Evolutionary conservation across 2,329 filamentous ascomycete genomes (phyloP).

Genomic region (Xylaria sp.): DNA sequence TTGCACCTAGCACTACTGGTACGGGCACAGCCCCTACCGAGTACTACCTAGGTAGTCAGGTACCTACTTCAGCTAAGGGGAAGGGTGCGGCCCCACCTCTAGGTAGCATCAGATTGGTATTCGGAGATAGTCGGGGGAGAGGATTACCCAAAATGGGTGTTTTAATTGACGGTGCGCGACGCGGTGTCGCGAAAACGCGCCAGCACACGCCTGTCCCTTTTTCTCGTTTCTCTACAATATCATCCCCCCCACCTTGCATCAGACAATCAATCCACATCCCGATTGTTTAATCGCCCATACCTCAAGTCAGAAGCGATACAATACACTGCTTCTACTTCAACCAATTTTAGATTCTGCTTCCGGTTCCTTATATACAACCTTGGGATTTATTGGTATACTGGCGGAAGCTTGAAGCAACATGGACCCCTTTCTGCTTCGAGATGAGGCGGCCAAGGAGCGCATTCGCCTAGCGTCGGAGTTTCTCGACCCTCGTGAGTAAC

Average conservation of each 20-base stretch:
- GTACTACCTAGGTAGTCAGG: neutral
- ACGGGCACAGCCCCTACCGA: neutral
- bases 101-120: neutral
- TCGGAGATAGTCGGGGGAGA: constrained; percentile 32
- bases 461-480: constrained; percentile 91
- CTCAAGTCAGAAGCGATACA: constrained; percentile 10
- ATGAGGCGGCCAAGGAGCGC: constrained; percentile 85
- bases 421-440: constrained; percentile 80
- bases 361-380: neutral
- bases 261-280: neutral
- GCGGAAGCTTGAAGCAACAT: constrained; percentile 58
- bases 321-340: neutral
- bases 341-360: neutral
- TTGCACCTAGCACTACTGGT: no score
- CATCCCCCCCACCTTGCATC: constrained; percentile 9
- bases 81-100: neutral
- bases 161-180: constrained; percentile 36
- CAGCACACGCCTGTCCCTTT: constrained; percentile 31
- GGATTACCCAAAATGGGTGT: constrained; percentile 24
- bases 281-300: constrained; percentile 4
- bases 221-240: constrained; percentile 19
- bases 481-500: constrained; percentile 83
- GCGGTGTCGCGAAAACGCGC: constrained; percentile 39
- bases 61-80: no score
- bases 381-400: constrained; percentile 1